These are phyloP conservation scores for Bryoglossum gracile DNA, from an alignment of 495 filamentous ascomycete genomes.

Conservation along the genomic window DNA sequence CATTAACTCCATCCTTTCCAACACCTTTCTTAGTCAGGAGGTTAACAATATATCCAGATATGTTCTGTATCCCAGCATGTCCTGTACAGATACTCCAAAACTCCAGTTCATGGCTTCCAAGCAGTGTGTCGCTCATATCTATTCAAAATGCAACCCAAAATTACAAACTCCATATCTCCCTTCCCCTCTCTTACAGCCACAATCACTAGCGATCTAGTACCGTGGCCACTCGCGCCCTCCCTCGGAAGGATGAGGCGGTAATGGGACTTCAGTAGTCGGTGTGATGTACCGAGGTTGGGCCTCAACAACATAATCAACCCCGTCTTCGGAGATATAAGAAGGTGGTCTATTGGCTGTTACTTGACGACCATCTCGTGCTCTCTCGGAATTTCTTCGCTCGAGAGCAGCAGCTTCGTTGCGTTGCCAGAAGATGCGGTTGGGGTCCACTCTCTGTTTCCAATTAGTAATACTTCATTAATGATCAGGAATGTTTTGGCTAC, in stretches of 20 bases:
- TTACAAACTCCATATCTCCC: too few species aligned
- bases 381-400: slow-evolving; percentile 18
- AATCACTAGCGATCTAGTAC: not conserved
- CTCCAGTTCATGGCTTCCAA: too few species aligned
- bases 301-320: slow-evolving; percentile 59
- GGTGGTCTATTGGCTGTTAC: slow-evolving; percentile 47
- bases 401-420: slow-evolving; percentile 35
- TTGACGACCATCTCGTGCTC: slow-evolving; percentile 17
- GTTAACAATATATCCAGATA: too few species aligned
- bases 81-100: too few species aligned
- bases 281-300: slow-evolving; percentile 49
- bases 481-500: slow-evolving; percentile 28
- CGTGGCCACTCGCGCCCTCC: slow-evolving; percentile 19
- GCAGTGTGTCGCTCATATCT: too few species aligned
- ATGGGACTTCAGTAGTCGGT: slow-evolving; percentile 34
- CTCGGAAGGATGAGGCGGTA: slow-evolving; percentile 42
- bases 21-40: too few species aligned
- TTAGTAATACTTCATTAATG: slow-evolving; percentile 8
- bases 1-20: too few species aligned
- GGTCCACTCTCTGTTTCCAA: slow-evolving; percentile 57
- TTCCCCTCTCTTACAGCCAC: not conserved
- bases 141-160: too few species aligned
- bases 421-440: slow-evolving; percentile 73
- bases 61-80: too few species aligned
- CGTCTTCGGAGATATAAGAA: slow-evolving; percentile 65